phyloP scores from a whole-genome alignment of 208 protist species.

The Acanthamoeba royreba region DNA sequence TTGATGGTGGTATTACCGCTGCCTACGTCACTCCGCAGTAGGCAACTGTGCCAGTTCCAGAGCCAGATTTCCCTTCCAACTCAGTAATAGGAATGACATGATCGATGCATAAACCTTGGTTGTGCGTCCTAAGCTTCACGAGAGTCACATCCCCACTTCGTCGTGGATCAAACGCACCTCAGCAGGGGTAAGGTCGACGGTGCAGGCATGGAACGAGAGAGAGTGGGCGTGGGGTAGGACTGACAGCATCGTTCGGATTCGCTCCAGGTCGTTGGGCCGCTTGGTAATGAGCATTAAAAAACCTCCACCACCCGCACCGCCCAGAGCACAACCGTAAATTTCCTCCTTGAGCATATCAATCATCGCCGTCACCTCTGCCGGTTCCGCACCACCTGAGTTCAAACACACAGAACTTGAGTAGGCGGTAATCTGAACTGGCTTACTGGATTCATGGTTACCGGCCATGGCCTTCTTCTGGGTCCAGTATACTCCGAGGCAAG shows the following conservation, averaged over 20 bases:
- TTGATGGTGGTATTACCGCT: constrained; percentile 72
- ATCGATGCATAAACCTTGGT: no score
- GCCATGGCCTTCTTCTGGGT: constrained; percentile 61
- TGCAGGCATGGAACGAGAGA: background rate
- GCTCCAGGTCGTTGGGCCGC: background rate
- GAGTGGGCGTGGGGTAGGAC: background rate
- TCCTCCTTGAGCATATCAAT: background rate
- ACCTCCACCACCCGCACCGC: constrained; percentile 55
- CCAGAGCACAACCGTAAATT: background rate
- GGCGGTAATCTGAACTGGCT: no score
- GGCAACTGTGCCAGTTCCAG: no score
- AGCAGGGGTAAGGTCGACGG: background rate
- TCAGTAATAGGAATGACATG: no score
- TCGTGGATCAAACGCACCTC: background rate
- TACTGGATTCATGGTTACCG: no score
- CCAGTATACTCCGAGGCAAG: background rate
- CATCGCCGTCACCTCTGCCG: constrained; percentile 4
- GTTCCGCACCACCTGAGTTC: background rate
- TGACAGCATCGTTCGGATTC: background rate
- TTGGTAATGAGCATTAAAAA: constrained; percentile 3
- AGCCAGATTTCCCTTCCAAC: no score
- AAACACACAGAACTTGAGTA: no score
- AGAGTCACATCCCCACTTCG: no score
- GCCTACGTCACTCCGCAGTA: constrained; percentile 74
- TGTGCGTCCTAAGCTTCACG: no score